Base-by-base conservation (phyloP, 2,329 filamentous ascomycete genomes). In the Fusarium sp. region DNA sequence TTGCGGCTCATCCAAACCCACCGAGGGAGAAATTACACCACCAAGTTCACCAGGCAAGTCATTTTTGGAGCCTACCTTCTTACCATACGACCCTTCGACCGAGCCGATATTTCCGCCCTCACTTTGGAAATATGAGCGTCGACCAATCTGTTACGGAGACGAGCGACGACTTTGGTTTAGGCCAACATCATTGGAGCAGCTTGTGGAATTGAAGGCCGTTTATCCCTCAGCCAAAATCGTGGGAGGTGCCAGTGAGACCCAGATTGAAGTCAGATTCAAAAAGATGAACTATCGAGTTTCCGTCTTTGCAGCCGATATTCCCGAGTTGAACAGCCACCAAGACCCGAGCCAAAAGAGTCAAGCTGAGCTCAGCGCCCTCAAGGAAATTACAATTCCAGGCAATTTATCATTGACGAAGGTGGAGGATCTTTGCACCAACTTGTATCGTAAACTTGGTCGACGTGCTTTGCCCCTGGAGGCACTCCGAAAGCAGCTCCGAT, bases 241-340 rank as follows among this genome's bases (percentile, higher is more conserved):
- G 70, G 94, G 93, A 58, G 95, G 95, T 63, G 96, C 93, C 79
- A 96, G 94, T 1, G 95, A 98, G 81, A 97, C 94, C 0, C 95
- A 97, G 82, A 97, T 98, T 69, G 95, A 98, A 83, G 92, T 96
- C 84, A 97, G 96, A 82, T 98, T 98, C 88, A 97, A 98, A 84
- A 94, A 92, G 4, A 91, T 96, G 87, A 89, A 93, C 76, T 97
- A 97, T 79, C 91, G 91, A 11, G 90, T 92, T 2, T 97, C 94
- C 0, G 92, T 98, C 0, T 97, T 92, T 75, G 92, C 97, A 5
- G 94, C 94, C 17, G 95, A 98, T 77, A 96, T 98, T 67, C 85
- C 93, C 1, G 95, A 97, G 81, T 84, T 98, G 64, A 64, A 57
- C 24, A 53, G 59, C 1, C 49, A 64, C 31, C 10, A 27, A 31